Conservation (phyloP, 352 stramenopile genomes). For the Pythium insidiosum region DNA sequence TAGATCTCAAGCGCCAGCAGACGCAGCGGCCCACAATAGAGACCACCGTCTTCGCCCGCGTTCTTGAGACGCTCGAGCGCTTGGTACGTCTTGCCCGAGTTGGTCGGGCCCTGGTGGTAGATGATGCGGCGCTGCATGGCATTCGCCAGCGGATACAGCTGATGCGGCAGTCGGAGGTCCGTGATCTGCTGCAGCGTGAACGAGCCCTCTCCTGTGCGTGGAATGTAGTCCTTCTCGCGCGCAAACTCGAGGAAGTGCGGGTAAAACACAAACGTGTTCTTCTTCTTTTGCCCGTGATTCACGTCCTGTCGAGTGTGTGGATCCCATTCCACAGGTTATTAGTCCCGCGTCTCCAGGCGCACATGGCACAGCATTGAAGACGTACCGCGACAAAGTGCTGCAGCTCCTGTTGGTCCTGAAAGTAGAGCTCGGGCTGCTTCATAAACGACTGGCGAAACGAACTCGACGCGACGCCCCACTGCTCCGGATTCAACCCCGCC, state of each 20-base stretch:
- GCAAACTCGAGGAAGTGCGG: constrained; percentile 65
- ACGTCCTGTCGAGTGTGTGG: no score
- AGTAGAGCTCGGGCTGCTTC: constrained; percentile 40
- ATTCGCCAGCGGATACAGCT: constrained; percentile 79
- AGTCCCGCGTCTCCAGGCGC: no score
- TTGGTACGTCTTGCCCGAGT: constrained; percentile 95
- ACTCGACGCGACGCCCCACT: constrained; percentile 47
- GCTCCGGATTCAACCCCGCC: constrained; percentile 47
- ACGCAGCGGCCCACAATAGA: constrained; percentile 94
- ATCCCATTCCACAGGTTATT: no score
- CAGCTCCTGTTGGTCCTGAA: constrained; percentile 45
- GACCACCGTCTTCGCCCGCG: constrained; percentile 71
- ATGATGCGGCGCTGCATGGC: constrained; percentile 82
- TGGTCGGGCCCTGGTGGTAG: constrained; percentile 92
- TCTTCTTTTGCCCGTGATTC: constrained; percentile 38
- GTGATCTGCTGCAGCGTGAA: constrained; percentile 64
- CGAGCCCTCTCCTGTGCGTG: constrained; percentile 20
- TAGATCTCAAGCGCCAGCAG: constrained; percentile 94
- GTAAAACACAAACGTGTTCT: constrained; percentile 68
- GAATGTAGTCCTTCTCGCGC: constrained; percentile 27
- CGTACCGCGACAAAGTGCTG: constrained; percentile 26
- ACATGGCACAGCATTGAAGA: no score
- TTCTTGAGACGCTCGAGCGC: constrained; percentile 91
- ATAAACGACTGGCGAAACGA: constrained; percentile 64
- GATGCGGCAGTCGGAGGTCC: constrained; percentile 63